Evolutionary conservation across 139 green algal genomes (phyloP), one percentile per base, ranked within the genome.

Genomic region (Tetratostichococcus sp.): DNA sequence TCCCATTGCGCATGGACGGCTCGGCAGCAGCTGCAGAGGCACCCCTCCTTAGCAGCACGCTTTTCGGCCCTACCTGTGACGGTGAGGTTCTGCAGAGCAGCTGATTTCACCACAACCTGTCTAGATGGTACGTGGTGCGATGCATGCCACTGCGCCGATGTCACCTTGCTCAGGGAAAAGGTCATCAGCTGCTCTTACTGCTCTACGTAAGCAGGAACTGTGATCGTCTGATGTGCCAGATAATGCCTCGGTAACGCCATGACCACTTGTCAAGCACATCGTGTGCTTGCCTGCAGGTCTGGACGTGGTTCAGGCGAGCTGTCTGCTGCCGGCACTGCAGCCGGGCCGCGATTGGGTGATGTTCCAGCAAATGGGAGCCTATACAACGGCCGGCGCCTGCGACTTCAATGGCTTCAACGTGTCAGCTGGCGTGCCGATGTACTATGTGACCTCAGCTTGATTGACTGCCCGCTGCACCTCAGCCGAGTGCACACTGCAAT

Each of bases 291-390:
- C n/a, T 26, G 19, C 50, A 62, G 50, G 50, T 39, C 79, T 87
- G 14, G 88, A 93, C 76, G 81, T 77, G 59, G 76, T 93, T 11
- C 87, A 89, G 80, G 87, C 87, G 77, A 81, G 90, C 68, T 77
- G 84, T 33, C 67, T 58, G 66, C 79, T 97, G 73, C 91, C 92
- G 2, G 69, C 89, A 74, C 79, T 96, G 75, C 83, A 82, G 35
- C 84, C 87, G 58, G 91, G 92, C 11, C 50, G 50, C 50, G 92
- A 97, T 79, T 96, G 87, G 86, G 77, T 97, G 58, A 72, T 91
- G 66, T 97, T 93, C 80, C 81, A 86, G 28, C 85, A 90, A 70
- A 90, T 92, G 59, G 92, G 92, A 28, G 92, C 91, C 0, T 97
- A 97, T 84, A 96, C 91, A 0, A 77, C 90, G 0, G 86, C 89